Evolutionary conservation across 2,329 filamentous ascomycete genomes (phyloP).

Genomic region (Thielaviopsis musarum): DNA sequence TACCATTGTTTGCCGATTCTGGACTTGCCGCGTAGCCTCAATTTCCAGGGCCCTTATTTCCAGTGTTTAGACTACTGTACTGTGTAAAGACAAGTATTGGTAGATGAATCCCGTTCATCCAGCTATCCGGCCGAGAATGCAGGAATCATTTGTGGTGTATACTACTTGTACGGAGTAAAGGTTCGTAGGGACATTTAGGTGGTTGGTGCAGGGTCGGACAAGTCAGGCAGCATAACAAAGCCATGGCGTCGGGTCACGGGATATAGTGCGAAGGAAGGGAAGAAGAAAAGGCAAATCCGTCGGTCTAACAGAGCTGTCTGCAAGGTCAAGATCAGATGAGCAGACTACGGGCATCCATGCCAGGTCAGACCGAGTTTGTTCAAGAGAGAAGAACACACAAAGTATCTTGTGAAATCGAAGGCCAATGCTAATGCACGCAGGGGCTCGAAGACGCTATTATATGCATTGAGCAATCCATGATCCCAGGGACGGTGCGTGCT

Average conservation of each 20-base stretch:
- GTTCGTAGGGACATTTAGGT: background rate
- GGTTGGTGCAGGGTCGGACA: background rate
- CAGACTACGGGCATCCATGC: background rate
- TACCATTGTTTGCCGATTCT: background rate
- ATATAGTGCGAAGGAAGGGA: background rate
- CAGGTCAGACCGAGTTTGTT: background rate
- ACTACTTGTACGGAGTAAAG: no score
- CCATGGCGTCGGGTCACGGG: background rate
- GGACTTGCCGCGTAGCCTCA: background rate
- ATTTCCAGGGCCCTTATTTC: background rate
- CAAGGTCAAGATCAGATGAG: background rate
- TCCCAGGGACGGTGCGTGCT: background rate
- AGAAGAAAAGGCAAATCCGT: background rate
- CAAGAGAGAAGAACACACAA: background rate
- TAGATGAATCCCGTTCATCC: background rate
- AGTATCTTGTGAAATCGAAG: no score
- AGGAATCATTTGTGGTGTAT: background rate
- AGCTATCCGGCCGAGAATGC: background rate
- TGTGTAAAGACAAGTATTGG: background rate
- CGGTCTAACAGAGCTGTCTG: background rate
- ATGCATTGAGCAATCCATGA: background rate
- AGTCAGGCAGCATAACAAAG: background rate
- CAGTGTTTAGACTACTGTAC: background rate
- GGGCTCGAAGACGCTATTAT: background rate
- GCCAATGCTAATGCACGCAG: background rate